Percentiles rank a stretch among this genome's conserved stretches.
These are phyloP conservation scores for Neurospora discreta DNA, from an alignment of 495 filamentous ascomycete species.

Conservation along the genomic window DNA sequence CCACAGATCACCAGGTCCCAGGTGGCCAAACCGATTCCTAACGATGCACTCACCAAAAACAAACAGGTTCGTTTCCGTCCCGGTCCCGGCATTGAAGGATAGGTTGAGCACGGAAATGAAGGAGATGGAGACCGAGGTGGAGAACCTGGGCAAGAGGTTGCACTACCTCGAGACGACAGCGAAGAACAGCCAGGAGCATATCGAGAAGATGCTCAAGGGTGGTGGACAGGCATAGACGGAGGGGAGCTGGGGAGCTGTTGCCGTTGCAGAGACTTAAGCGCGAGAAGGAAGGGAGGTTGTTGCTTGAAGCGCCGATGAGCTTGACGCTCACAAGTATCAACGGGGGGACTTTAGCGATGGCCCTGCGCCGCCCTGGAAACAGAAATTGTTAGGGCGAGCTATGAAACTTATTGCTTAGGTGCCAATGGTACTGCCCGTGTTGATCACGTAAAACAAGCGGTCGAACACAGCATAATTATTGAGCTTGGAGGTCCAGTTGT, in stretches of 20 bases:
- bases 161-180: conserved; percentile 90
- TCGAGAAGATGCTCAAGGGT: conserved; percentile 62
- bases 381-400: background rate
- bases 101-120: conserved; percentile 65
- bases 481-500: background rate
- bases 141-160: conserved; percentile 76
- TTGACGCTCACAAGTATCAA: background rate
- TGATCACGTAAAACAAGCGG: background rate
- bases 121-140: conserved; percentile 64
- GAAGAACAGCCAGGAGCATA: conserved; percentile 81
- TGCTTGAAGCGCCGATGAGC: background rate
- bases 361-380: background rate
- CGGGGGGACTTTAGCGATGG: background rate
- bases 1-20: background rate
- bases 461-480: background rate
- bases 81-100: conserved; percentile 60
- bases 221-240: conserved; percentile 18
- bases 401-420: background rate
- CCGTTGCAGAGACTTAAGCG: background rate
- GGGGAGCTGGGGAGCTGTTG: background rate
- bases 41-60: background rate
- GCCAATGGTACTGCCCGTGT: background rate
- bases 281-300: background rate
- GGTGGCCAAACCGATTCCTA: background rate
- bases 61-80: conserved; percentile 72